Evolutionary conservation across 139 green algal species (phyloP).

Genomic region (Coccomyxa sp.): DNA sequence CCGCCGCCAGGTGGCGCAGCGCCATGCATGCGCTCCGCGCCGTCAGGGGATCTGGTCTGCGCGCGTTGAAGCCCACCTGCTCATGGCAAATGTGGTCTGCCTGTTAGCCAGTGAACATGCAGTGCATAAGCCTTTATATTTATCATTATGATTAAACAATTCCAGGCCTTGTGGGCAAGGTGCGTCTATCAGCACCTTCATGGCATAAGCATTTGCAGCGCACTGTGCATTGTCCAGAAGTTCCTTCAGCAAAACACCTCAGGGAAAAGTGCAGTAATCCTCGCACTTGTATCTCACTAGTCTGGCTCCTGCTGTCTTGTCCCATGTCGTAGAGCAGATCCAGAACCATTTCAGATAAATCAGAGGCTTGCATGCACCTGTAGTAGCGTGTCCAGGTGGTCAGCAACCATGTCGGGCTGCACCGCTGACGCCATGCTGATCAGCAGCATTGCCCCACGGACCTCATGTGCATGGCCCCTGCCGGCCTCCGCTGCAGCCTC

Average conservation of each 20-base stretch:
- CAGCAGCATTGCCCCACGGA: constrained; percentile 50
- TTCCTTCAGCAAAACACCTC: too few relatives aligned
- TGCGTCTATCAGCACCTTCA: too few relatives aligned
- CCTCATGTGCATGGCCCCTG: constrained; percentile 2
- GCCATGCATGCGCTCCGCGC: constrained; percentile 50
- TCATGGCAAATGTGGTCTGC: constrained; percentile 9
- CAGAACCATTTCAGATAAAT: too few relatives aligned
- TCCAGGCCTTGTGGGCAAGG: too few relatives aligned
- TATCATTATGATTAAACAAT: too few relatives aligned
- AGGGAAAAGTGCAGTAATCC: background rate
- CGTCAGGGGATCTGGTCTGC: constrained; percentile 45
- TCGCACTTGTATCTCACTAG: background rate
- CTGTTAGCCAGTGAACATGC: background rate
- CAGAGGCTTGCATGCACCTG: background rate
- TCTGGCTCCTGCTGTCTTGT: too few relatives aligned
- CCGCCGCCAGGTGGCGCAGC: constrained; percentile 23
- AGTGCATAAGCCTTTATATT: too few relatives aligned
- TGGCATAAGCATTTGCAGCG: too few relatives aligned
- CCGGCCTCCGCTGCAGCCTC: background rate
- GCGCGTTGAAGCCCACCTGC: constrained; percentile 20
- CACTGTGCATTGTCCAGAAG: too few relatives aligned
- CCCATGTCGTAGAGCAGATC: too few relatives aligned
- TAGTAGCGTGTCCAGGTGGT: constrained; percentile 38
- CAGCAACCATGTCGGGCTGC: constrained; percentile 40
- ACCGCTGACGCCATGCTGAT: constrained; percentile 53